A percentile compares a stretch with the other conserved stretches of the same genome.
Evolutionary conservation across 176 grass and related monocot genomes (phyloP).

Genomic region (Oryza nivara): DNA sequence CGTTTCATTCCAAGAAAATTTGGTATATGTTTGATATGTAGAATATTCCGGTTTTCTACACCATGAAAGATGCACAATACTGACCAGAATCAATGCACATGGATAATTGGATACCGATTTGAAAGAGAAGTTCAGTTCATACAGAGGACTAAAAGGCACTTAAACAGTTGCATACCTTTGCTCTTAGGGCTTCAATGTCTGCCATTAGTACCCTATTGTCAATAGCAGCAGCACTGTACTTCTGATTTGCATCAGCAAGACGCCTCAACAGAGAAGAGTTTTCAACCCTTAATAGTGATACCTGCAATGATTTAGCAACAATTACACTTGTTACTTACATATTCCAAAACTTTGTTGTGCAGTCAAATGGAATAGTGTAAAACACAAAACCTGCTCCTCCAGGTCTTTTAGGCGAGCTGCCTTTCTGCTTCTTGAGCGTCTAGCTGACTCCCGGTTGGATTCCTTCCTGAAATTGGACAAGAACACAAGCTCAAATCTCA

Average conservation of each 20-base stretch:
- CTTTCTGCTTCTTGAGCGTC: conserved; percentile 83
- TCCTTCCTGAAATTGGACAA: conserved; percentile 58
- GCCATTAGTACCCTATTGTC: conserved; percentile 68
- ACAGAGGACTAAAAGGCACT: not conserved
- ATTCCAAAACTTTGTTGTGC: not conserved
- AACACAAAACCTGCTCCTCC: conserved; percentile 58
- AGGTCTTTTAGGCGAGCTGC: conserved; percentile 78
- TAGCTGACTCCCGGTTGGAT: conserved; percentile 84
- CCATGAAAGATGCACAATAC: not conserved
- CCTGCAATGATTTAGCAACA: conserved; percentile 34
- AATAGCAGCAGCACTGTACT: conserved; percentile 51
- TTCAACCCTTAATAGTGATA: conserved; percentile 58
- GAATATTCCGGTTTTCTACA: not conserved
- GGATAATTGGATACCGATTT: not conserved
- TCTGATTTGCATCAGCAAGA: conserved; percentile 57
- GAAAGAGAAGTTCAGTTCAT: not conserved
- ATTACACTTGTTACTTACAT: not conserved
- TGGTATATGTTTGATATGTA: not conserved
- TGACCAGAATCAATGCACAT: not conserved
- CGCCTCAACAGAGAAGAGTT: conserved; percentile 65
- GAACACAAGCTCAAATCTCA: not conserved
- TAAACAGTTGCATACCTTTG: conserved; percentile 53
- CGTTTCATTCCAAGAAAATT: not conserved
- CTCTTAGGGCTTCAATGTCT: conserved; percentile 60
- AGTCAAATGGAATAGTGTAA: not conserved